Evolutionary conservation across 352 stramenopile species (phyloP).

Genomic region (Globisporangium alternatum): DNA sequence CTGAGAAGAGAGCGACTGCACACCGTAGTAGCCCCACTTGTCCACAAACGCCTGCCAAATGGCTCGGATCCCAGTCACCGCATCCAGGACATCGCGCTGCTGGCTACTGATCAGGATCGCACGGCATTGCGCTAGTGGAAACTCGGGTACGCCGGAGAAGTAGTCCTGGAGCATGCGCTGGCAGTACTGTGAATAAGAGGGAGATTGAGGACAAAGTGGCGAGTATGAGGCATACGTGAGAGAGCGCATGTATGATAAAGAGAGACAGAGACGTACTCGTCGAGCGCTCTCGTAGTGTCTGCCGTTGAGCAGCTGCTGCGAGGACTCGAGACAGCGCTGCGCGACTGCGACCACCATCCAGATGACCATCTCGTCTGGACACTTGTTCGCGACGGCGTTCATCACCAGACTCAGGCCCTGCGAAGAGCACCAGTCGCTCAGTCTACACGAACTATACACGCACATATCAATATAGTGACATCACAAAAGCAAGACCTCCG

Average conservation of each 20-base stretch:
- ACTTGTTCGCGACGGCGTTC: conserved; percentile 39
- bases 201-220: background rate
- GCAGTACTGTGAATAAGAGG: conserved; percentile 33
- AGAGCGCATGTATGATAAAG: background rate
- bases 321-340: conserved; percentile 17
- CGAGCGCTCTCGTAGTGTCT: conserved; percentile 52
- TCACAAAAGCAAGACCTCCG: conserved; percentile 18
- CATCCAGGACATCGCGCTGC: conserved; percentile 10
- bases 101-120: conserved; percentile 15
- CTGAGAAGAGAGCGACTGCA: background rate
- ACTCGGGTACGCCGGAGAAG: conserved; percentile 63
- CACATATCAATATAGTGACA: background rate
- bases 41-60: conserved; percentile 53
- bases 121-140: conserved; percentile 44
- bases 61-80: conserved; percentile 23
- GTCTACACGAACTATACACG: background rate
- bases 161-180: conserved; percentile 39
- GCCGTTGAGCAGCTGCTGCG: conserved; percentile 28
- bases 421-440: background rate
- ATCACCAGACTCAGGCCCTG: conserved; percentile 38
- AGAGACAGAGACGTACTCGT: conserved; percentile 27
- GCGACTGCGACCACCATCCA: conserved; percentile 54
- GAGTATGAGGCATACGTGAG: background rate
- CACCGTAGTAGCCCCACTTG: conserved; percentile 66
- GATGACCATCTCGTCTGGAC: conserved; percentile 47